Evolutionary conservation across 225 moss, liverwort and hornwort species (phyloP).

Genomic region (Physcomitrium patens): DNA sequence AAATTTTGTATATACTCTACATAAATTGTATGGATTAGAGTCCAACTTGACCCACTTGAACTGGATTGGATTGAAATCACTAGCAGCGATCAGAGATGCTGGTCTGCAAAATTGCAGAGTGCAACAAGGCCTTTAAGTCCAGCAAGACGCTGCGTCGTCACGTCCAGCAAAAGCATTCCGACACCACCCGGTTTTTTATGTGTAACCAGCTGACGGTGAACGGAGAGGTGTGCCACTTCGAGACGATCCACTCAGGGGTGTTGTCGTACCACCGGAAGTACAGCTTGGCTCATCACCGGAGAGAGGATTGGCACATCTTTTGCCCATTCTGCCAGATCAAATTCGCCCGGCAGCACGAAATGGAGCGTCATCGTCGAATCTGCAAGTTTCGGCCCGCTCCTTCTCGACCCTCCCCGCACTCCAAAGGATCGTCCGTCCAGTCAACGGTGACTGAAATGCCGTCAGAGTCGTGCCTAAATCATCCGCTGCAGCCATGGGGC

Average conservation of each 20-base stretch:
- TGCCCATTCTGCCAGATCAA: conserved; percentile 39
- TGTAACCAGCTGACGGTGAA: conserved; percentile 66
- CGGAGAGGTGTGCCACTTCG: conserved; percentile 57
- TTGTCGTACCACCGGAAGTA: conserved; percentile 46
- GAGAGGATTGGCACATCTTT: conserved; percentile 36
- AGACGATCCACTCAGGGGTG: conserved; percentile 67
- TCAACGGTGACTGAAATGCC: background rate
- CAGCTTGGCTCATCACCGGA: conserved; percentile 23
- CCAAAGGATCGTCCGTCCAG: conserved; percentile 27
- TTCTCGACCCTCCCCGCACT: background rate
- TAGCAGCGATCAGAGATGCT: conserved; percentile 57
- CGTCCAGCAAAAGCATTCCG: conserved; percentile 57
- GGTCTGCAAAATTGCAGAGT: conserved; percentile 57
- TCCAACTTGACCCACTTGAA: no score
- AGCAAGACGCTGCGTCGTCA: conserved; percentile 61
- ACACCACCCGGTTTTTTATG: conserved; percentile 43
- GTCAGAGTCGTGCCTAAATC: background rate
- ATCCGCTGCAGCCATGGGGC: conserved; percentile 13
- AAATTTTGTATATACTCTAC: background rate
- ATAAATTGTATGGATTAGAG: no score
- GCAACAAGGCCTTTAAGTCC: conserved; percentile 66
- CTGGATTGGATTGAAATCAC: background rate
- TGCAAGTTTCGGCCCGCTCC: conserved; percentile 26
- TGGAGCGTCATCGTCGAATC: conserved; percentile 32
- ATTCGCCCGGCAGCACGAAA: conserved; percentile 35